Evolutionary conservation across 805 yeast genomes (phyloP).

Genomic region (Wickerhamiella spandovensis): DNA sequence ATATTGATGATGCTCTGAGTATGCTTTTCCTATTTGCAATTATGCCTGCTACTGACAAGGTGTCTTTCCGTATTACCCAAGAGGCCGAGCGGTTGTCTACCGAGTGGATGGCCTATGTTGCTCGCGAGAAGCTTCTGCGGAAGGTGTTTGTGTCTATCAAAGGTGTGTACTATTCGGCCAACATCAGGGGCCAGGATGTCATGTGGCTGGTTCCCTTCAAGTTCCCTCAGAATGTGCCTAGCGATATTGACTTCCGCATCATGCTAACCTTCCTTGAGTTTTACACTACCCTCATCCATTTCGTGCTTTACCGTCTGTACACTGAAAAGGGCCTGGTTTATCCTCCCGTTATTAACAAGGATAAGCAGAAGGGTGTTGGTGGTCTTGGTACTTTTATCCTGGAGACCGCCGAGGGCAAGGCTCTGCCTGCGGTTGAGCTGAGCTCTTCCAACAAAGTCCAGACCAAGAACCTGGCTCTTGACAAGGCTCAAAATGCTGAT

Average conservation of each 20-base stretch:
- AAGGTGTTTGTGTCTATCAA: slow-evolving; percentile 93
- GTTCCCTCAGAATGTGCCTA: slow-evolving; percentile 89
- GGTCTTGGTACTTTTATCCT: slow-evolving; percentile 77
- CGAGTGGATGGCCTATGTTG: slow-evolving; percentile 91
- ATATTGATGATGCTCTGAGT: slow-evolving; percentile 85
- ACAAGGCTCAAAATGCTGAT: slow-evolving; percentile 27
- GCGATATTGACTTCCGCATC: slow-evolving; percentile 89
- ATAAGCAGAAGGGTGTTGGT: slow-evolving; percentile 72
- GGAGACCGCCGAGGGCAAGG: slow-evolving; percentile 27
- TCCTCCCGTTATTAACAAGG: slow-evolving; percentile 73
- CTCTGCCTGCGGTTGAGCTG: slow-evolving; percentile 21
- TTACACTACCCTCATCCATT: slow-evolving; percentile 82
- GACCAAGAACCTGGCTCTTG: slow-evolving; percentile 29
- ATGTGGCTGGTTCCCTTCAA: slow-evolving; percentile 96
- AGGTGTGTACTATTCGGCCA: slow-evolving; percentile 93
- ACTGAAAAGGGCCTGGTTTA: slow-evolving; percentile 74
- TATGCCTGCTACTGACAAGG: slow-evolving; percentile 84
- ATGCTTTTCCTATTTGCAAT: slow-evolving; percentile 89
- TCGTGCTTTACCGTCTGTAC: slow-evolving; percentile 73
- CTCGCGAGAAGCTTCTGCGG: slow-evolving; percentile 65
- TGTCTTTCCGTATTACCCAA: slow-evolving; percentile 66
- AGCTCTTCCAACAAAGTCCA: slow-evolving; percentile 35
- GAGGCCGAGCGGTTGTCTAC: slow-evolving; percentile 79
- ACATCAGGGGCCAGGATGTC: slow-evolving; percentile 77
- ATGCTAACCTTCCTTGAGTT: slow-evolving; percentile 95